Evolutionary conservation across 768 basidiomycete species (phyloP), one percentile per base, ranked within the genome.

Genomic region (Gloeophyllum trabeum): DNA sequence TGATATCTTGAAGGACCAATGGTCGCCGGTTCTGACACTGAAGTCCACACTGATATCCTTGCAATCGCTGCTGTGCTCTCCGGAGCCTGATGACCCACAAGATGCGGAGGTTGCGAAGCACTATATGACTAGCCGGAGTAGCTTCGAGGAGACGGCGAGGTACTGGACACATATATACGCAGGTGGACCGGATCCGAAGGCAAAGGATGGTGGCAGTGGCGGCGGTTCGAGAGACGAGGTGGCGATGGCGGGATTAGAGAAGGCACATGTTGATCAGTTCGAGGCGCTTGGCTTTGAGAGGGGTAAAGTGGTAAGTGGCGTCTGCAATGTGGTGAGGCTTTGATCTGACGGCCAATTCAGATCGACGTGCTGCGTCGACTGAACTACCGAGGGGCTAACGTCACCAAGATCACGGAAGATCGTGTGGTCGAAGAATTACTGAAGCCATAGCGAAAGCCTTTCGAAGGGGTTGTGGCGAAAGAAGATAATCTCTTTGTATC

Each of bases 21-120:
- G 89, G 89, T 86, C 82, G 5, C 89, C 92, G 35, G 91, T 97
- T 24, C 75, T 96, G 44, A 96, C 93, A 2, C 81, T 98, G 56
- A 97, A 96, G 61, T 91, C 89, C 34, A 97, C 94, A 1, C 66
- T 98, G 53, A 93, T 98, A 57, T 93, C 90, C 2, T 73, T 98
- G 12, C 94, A 97, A 59, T 89, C 86, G 28, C 70, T 97, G 19
- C 70, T 98, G 14, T 94, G 91, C 61, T 85, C 82, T 6, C 94
- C 94, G 0, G 91, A 96, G 57, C 93, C 94, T 5, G 87, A 85
- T 48, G 94, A 97, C 56, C 94, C 93, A 0, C 93, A 97, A 63
- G 94, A 98, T 55, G 94, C 93, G 0, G 92, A 98, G 63, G 93
- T 98, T 7, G 93, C 93, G 10, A 97, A 96, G 59, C 94, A 96